Evolutionary conservation across 495 filamentous ascomycete genomes (phyloP).

Genomic region (Penicillium flavigenum): DNA sequence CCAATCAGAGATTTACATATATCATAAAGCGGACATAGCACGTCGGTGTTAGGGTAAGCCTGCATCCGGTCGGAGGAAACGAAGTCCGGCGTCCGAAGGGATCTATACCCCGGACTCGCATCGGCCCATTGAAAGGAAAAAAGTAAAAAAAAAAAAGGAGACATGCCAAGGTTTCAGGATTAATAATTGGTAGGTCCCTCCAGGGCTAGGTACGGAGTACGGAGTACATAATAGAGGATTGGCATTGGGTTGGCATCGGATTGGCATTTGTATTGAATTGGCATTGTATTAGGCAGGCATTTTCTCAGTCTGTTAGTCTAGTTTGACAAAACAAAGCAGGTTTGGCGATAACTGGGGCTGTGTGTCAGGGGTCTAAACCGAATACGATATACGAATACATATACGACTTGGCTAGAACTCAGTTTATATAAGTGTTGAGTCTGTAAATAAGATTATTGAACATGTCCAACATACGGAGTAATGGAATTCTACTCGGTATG

Average conservation of each 20-base stretch:
- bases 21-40: constrained; percentile 1
- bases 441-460: too few species aligned
- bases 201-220: too few species aligned
- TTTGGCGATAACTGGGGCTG: neutral
- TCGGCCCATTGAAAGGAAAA: constrained; percentile 3
- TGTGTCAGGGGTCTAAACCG: neutral
- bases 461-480: too few species aligned
- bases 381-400: constrained; percentile 4
- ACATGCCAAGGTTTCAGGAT: neutral
- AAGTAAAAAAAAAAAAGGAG: neutral
- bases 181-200: neutral
- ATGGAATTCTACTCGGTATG: too few species aligned
- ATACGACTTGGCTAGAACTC: too few species aligned
- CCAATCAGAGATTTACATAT: neutral
- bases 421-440: too few species aligned
- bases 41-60: constrained; percentile 8
- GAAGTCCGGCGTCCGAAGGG: constrained; percentile 25
- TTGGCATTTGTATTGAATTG: neutral
- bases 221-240: too few species aligned
- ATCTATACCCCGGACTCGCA: constrained; percentile 22
- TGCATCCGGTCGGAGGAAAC: constrained; percentile 23
- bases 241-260: neutral
- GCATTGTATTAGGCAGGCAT: constrained; percentile 6
- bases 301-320: neutral
- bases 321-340: constrained; percentile 1